A percentile compares a stretch with the other conserved stretches of the same genome.
Conservation (phyloP, 2,329 filamentous ascomycete species). For the Fusarium haematococcum region DNA sequence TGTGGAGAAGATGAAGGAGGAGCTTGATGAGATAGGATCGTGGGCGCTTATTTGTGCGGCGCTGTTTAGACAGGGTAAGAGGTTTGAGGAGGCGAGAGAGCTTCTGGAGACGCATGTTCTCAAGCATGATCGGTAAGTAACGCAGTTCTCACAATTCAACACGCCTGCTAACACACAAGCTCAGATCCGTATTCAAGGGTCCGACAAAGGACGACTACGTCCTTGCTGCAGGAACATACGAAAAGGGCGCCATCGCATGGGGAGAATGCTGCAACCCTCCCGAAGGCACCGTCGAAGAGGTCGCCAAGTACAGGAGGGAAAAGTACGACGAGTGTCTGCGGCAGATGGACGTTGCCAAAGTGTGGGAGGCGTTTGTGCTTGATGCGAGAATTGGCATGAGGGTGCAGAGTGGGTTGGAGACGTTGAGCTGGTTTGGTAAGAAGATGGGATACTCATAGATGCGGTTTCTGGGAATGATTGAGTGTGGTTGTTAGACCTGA, state of each 20-base stretch:
- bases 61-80: conserved; percentile 72
- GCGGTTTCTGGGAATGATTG: background rate
- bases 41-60: conserved; percentile 75
- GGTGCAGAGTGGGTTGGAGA: conserved; percentile 76
- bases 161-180: conserved; percentile 17
- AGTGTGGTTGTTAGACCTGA: conserved; percentile 10
- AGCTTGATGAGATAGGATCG: conserved; percentile 72
- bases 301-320: conserved; percentile 54
- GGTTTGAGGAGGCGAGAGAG: conserved; percentile 72
- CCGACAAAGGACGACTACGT: conserved; percentile 76
- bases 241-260: conserved; percentile 87
- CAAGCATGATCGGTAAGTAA: conserved; percentile 68
- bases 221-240: conserved; percentile 82
- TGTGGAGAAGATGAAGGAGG: conserved; percentile 60
- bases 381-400: conserved; percentile 82
- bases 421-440: conserved; percentile 66
- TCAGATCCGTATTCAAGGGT: conserved; percentile 67
- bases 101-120: conserved; percentile 75
- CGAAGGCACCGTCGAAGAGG: conserved; percentile 44
- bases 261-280: conserved; percentile 66
- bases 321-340: conserved; percentile 71
- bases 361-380: conserved; percentile 78
- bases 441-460: conserved; percentile 54
- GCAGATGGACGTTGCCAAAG: conserved; percentile 74
- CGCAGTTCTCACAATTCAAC: accelerated